These are phyloP conservation scores for Sphagnum tenellum DNA, from an alignment of 225 moss, liverwort and hornwort genomes.

Conservation along the genomic window DNA sequence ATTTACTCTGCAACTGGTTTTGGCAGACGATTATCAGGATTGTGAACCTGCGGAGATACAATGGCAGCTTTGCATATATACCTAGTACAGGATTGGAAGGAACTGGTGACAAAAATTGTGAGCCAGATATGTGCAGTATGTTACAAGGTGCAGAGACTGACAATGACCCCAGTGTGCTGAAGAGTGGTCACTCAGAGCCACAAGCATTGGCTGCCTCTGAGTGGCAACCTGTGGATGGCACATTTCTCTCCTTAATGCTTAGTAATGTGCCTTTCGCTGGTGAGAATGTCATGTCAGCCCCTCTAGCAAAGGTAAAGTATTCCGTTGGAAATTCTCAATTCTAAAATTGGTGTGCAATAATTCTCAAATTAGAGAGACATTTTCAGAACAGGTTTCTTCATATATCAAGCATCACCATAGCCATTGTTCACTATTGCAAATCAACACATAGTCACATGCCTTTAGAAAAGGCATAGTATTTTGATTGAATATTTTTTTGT, in stretches of 20 bases:
- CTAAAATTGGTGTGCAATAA: too few species aligned
- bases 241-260: conserved; percentile 75
- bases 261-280: conserved; percentile 70
- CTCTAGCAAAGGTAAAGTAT: conserved; percentile 56
- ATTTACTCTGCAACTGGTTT: too few species aligned
- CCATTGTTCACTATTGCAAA: too few species aligned
- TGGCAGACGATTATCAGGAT: conserved; percentile 64
- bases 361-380: too few species aligned
- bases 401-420: too few species aligned
- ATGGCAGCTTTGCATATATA: conserved; percentile 68
- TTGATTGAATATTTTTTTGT: too few species aligned
- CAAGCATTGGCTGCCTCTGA: conserved; percentile 12
- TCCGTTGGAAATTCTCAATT: not conserved
- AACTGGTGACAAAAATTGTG: conserved; percentile 29
- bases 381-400: too few species aligned
- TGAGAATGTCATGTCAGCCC: conserved; percentile 44
- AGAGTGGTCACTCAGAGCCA: conserved; percentile 34
- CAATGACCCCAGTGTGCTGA: conserved; percentile 26
- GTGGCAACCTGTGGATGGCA: conserved; percentile 79
- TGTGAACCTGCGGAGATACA: conserved; percentile 61
- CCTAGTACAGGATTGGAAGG: conserved; percentile 68
- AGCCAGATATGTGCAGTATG: conserved; percentile 29
- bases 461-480: too few species aligned
- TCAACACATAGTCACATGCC: too few species aligned
- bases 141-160: conserved; percentile 35